Evolutionary conservation across 441 rosid species (phyloP), one percentile per base, ranked within the genome.

Genomic region (Adansonia grandidieri): DNA sequence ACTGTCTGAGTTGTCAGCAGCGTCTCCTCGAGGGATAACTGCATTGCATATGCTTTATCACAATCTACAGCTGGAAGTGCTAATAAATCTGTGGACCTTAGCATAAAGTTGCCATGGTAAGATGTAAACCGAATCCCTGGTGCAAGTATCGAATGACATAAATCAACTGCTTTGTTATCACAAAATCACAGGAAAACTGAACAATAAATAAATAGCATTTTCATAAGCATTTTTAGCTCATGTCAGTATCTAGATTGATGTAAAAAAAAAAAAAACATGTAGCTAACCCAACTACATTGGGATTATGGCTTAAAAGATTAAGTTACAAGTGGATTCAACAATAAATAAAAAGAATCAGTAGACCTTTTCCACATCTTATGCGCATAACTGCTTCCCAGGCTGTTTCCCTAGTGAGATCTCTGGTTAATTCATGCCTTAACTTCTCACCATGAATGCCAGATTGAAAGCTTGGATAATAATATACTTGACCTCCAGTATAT

Each of bases 361-460:
- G 68, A 95, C 99, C 99, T 92, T 97, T 97, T 86, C 99, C 99
- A 82, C 98, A 97, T 95, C 99, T 89, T 85, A 97, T 80, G 64
- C 98, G 94, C 99, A 97, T 89, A 62, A 95, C 99, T 9, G 98
- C 89, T 87, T 97, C 99, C 99, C 99, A 97, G 44, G 98, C 98
- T 82, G 99, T 97, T 90, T 97, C 98, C 85, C 98, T 91, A 0
- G 93, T 97, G 77, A 97, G 97, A 87, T 97, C 99, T 88, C 99
- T 91, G 65, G 91, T 85, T 75, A 97, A 85, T 85, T 97, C 99
- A 81, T 91, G 92, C 73, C 91, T 92, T 89, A 95, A 83, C 87
- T 88, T 97, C 84, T 91, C 94, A 74, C 92, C 89, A 74, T 93
- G 97, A 82, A 81, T 83, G 61, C 88, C 81, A 63, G 95, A 89